Evolutionary conservation across 2,329 filamentous ascomycete genomes (phyloP).

Genomic region (Cladophialophora immunda): DNA sequence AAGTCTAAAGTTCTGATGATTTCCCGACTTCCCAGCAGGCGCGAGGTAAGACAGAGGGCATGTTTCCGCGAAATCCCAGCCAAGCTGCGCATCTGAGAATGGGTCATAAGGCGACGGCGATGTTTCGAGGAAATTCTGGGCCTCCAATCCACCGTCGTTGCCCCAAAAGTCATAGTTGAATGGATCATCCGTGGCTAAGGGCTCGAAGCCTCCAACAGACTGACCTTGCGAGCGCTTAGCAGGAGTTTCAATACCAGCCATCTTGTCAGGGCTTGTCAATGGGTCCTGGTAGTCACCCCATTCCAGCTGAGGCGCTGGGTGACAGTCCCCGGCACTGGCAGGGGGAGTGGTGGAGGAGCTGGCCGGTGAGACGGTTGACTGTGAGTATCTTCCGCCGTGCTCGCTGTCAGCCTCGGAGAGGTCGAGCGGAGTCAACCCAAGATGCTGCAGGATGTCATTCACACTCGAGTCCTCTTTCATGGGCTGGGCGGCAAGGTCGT

Average conservation of each 20-base stretch:
- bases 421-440: neutral
- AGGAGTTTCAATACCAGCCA: neutral
- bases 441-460: neutral
- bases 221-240: neutral
- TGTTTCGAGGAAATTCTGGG: neutral
- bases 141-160: neutral
- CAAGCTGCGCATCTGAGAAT: neutral
- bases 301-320: neutral
- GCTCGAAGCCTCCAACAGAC: neutral
- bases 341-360: neutral
- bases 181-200: neutral
- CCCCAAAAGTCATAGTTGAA: neutral
- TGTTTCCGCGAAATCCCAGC: neutral
- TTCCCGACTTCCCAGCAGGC: neutral
- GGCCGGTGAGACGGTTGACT: neutral
- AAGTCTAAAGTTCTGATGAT: slow-evolving; percentile 1
- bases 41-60: slow-evolving; percentile 2
- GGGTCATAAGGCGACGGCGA: neutral
- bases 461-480: neutral
- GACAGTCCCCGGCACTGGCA: neutral
- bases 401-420: neutral
- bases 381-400: neutral
- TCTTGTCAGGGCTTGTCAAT: neutral
- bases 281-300: slow-evolving; percentile 3
- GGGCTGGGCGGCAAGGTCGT: neutral